Evolutionary conservation across 805 yeast species (phyloP).

Genomic region (Kodamaea neixiangensis): DNA sequence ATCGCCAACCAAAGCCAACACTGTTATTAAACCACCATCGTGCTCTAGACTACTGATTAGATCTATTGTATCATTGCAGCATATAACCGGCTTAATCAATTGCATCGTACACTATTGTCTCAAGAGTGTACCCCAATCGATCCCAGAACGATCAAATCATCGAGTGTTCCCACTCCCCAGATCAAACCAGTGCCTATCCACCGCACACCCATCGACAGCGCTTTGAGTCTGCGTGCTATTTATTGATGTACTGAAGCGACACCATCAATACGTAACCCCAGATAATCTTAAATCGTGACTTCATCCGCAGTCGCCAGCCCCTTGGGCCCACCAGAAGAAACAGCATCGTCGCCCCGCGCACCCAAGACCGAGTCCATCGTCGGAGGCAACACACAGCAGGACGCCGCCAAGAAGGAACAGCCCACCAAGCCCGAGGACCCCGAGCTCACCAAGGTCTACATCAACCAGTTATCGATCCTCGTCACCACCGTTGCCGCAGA

Average conservation of each 20-base stretch:
- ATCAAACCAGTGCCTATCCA: neutral
- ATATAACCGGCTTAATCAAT: neutral
- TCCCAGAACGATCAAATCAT: neutral
- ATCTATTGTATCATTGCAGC: constrained; percentile 22
- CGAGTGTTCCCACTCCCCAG: neutral
- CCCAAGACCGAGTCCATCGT: constrained; percentile 7
- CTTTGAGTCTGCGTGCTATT: neutral
- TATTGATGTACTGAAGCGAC: constrained; percentile 3
- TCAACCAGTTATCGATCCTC: constrained; percentile 56
- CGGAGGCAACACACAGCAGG: constrained; percentile 1
- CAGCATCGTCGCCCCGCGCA: constrained; percentile 15
- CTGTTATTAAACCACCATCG: neutral
- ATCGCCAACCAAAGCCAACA: neutral
- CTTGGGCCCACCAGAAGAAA: constrained; percentile 33
- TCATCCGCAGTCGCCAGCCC: constrained; percentile 36
- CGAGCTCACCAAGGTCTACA: constrained; percentile 40
- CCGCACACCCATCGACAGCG: neutral
- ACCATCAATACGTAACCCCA: neutral
- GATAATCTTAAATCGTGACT: constrained; percentile 32
- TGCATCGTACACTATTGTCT: neutral
- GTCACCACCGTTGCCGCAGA: constrained; percentile 44
- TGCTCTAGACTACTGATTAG: constrained; percentile 42
- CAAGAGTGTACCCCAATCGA: neutral
- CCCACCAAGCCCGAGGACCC: constrained; percentile 16
- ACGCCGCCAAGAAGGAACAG: neutral